Conservation (phyloP, 1,284 basidiomycete species). For the Trichosporon sp. region DNA sequence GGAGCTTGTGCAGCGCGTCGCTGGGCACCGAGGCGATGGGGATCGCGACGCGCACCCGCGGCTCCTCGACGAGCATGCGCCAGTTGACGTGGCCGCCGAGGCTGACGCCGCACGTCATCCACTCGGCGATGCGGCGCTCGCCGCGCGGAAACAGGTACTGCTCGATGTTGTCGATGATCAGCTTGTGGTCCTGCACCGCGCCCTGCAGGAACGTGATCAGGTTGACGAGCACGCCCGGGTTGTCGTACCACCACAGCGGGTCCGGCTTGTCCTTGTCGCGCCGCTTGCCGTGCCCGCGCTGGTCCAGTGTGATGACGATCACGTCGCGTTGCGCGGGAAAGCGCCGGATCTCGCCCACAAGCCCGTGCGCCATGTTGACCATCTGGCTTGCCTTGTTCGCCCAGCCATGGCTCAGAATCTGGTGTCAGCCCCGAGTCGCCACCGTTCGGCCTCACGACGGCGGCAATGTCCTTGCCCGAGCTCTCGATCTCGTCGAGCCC, state of each 20-base stretch:
- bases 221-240: background rate
- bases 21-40: constrained; percentile 3
- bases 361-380: constrained; percentile 32
- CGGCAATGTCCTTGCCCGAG: constrained; percentile 27
- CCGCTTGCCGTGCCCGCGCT: constrained; percentile 68
- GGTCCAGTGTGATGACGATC: constrained; percentile 56
- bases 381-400: constrained; percentile 32
- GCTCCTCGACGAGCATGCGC: constrained; percentile 6
- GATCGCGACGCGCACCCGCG: constrained; percentile 4
- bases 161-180: constrained; percentile 74
- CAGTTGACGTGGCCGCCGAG: constrained; percentile 46
- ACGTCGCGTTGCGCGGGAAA: constrained; percentile 26
- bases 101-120: constrained; percentile 56
- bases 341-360: constrained; percentile 27
- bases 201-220: constrained; percentile 2
- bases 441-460: constrained; percentile 24
- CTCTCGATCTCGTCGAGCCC: constrained; percentile 8
- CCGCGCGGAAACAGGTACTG: constrained; percentile 69
- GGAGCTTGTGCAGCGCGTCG: constrained; percentile 7
- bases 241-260: constrained; percentile 51
- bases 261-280: constrained; percentile 60
- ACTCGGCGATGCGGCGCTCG: constrained; percentile 62
- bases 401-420: constrained; percentile 28
- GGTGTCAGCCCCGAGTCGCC: background rate
- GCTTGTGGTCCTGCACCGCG: constrained; percentile 59